phyloP scores from a whole-genome alignment of 2,329 filamentous ascomycete genomes.

The Scytalidium sp. region DNA sequence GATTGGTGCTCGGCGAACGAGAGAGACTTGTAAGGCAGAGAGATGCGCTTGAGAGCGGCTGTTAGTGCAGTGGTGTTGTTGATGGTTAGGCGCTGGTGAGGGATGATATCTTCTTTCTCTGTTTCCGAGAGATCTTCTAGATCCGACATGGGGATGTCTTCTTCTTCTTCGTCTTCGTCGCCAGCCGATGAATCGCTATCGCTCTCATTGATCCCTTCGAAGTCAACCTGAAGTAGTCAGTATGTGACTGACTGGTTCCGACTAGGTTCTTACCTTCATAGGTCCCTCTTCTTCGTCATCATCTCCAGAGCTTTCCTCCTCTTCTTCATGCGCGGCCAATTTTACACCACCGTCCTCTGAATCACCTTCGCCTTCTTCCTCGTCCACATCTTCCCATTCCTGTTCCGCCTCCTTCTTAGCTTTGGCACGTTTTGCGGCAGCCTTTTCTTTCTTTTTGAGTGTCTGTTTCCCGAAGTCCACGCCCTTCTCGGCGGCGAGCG shows the following conservation, averaged over 20 bases:
- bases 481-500: conserved; percentile 53
- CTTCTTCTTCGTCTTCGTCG: conserved; percentile 55
- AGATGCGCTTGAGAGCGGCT: conserved; percentile 75
- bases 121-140: conserved; percentile 74
- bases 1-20: conserved; percentile 83
- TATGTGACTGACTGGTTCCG: too few species aligned
- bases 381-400: conserved; percentile 39
- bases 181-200: conserved; percentile 54
- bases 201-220: conserved; percentile 56
- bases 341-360: conserved; percentile 8
- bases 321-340: conserved; percentile 21
- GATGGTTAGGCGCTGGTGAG: conserved; percentile 90
- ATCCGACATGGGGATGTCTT: conserved; percentile 87
- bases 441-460: conserved; percentile 32
- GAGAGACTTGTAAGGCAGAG: conserved; percentile 63
- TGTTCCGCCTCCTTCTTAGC: conserved; percentile 34
- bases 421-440: conserved; percentile 43
- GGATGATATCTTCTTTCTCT: conserved; percentile 82
- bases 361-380: conserved; percentile 29
- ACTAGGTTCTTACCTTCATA: conserved; percentile 18
- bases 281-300: conserved; percentile 31
- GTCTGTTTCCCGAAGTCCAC: conserved; percentile 46
- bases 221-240: conserved; percentile 40
- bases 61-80: conserved; percentile 91
- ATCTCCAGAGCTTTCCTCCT: conserved; percentile 35